phyloP scores from a whole-genome alignment of 768 basidiomycete genomes.

The Russula compacta region DNA sequence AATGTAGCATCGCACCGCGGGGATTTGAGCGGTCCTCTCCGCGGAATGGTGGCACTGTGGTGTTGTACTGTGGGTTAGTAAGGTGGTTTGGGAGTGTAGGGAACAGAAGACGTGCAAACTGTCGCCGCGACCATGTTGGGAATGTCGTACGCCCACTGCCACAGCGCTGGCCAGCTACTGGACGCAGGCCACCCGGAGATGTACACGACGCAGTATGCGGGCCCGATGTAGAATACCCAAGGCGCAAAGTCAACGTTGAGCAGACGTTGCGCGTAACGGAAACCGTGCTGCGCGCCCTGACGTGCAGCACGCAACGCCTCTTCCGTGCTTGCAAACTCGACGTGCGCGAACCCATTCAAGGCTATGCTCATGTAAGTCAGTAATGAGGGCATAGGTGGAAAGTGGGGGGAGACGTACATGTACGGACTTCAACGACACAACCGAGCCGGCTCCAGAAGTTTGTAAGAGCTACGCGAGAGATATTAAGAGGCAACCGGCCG shows the following conservation, averaged over 20 bases:
- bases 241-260: constrained; percentile 6
- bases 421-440: constrained; percentile 12
- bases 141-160: neutral
- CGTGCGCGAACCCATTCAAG: constrained; percentile 5
- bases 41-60: constrained; percentile 1
- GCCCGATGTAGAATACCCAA: neutral
- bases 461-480: neutral
- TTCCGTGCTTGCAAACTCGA: constrained; percentile 12
- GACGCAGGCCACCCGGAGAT: constrained; percentile 4
- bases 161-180: neutral
- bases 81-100: neutral
- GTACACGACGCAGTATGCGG: neutral
- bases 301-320: constrained; percentile 3
- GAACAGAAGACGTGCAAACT: neutral
- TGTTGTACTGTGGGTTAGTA: no score
- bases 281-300: constrained; percentile 6
- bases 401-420: neutral
- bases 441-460: constrained; percentile 16
- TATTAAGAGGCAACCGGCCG: neutral
- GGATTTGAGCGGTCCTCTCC: neutral
- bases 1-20: neutral
- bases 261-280: constrained; percentile 4
- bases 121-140: neutral
- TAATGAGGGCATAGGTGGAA: neutral
- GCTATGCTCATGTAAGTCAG: neutral